Percentiles rank a stretch among this genome's conserved stretches.
phyloP scores from a whole-genome alignment of 768 basidiomycete genomes.

The Leucocoprinus birnbaumii region DNA sequence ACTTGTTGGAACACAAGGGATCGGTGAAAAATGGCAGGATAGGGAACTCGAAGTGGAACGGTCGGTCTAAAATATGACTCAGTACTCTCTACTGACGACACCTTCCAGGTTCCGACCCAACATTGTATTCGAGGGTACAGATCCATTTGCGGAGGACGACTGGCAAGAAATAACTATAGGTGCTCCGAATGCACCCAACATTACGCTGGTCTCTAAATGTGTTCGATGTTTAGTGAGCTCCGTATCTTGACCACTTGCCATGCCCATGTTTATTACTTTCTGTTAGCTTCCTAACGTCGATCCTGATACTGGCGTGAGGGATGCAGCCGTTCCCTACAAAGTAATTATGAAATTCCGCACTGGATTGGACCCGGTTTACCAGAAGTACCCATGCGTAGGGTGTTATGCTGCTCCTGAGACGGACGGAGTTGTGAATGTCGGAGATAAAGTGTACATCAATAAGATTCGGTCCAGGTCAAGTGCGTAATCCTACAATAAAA shows the following conservation, averaged over 20 bases:
- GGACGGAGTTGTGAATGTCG: constrained; percentile 45
- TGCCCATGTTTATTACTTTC: too few species aligned
- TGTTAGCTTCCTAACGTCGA: too few species aligned
- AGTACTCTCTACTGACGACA: too few species aligned
- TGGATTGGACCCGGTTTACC: constrained; percentile 29
- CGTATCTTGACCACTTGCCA: too few species aligned
- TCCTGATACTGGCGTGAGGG: too few species aligned
- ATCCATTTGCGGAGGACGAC: constrained; percentile 69
- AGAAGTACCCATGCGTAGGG: constrained; percentile 36
- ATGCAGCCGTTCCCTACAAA: constrained; percentile 63
- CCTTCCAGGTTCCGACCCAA: constrained; percentile 69
- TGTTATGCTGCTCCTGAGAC: constrained; percentile 45
- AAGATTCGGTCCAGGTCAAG: too few species aligned
- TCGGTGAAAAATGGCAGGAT: constrained; percentile 49
- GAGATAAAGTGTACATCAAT: constrained; percentile 54
- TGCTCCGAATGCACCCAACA: constrained; percentile 32
- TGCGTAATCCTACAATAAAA: too few species aligned
- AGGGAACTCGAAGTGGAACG: constrained; percentile 55
- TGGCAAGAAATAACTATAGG: constrained; percentile 62
- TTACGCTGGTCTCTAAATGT: constrained; percentile 68
- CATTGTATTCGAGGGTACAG: constrained; percentile 66
- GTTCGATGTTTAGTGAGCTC: constrained; percentile 65
- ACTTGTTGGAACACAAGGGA: constrained; percentile 45
- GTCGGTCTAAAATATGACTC: constrained; percentile 30
- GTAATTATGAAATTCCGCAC: constrained; percentile 70